Percentiles rank a stretch among this genome's conserved stretches.
Evolutionary conservation across 2,329 filamentous ascomycete genomes (phyloP).

Genomic region (Fusarium annulatum): DNA sequence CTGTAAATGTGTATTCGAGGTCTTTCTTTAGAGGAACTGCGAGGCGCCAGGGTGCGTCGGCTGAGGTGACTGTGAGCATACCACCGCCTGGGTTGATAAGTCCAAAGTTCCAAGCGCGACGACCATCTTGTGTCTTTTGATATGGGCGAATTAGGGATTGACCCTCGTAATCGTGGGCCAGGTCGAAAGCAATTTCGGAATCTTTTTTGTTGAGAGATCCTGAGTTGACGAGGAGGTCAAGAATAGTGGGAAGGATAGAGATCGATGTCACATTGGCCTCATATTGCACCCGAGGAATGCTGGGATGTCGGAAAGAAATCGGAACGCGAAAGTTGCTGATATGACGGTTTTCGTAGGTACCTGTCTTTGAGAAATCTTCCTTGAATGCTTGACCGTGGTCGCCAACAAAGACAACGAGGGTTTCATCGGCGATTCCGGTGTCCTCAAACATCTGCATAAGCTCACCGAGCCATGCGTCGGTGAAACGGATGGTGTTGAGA

Average conservation of each 20-base stretch:
- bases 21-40: conserved; percentile 48
- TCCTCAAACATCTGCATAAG: conserved; percentile 48
- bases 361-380: conserved; percentile 46
- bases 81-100: conserved; percentile 50
- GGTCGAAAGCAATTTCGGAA: conserved; percentile 41
- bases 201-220: conserved; percentile 44
- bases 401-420: conserved; percentile 48
- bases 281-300: conserved; percentile 46
- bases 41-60: conserved; percentile 48
- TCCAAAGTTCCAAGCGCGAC: conserved; percentile 49
- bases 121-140: conserved; percentile 36
- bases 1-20: conserved; percentile 49
- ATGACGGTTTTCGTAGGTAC: conserved; percentile 49
- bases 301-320: conserved; percentile 47
- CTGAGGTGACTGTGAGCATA: conserved; percentile 48
- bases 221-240: conserved; percentile 48
- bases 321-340: conserved; percentile 49
- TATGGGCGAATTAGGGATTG: conserved; percentile 48
- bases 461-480: conserved; percentile 48
- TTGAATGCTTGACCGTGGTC: conserved; percentile 50
- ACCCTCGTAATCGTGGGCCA: conserved; percentile 48
- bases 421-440: conserved; percentile 48
- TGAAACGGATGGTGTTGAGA: conserved; percentile 47
- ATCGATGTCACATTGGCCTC: conserved; percentile 46
- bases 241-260: conserved; percentile 49